phyloP scores from a whole-genome alignment of 2,329 filamentous ascomycete species.

The Parascedosporium putredinis region DNA sequence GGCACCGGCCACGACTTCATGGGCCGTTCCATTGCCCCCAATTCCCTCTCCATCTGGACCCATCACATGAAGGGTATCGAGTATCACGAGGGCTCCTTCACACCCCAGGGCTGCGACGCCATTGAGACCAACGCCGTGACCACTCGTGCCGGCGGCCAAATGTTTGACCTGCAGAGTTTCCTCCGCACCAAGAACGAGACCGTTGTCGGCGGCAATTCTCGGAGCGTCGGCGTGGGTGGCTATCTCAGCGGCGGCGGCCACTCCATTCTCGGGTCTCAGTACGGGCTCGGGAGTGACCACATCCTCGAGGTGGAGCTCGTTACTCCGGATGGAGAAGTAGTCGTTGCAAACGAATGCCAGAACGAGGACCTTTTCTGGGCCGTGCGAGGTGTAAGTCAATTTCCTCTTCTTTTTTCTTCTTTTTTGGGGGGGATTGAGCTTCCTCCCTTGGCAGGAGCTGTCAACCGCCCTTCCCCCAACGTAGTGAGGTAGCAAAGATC shows the following conservation, averaged over 20 bases:
- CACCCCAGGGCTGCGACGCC: slow-evolving; percentile 27
- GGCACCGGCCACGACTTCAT: slow-evolving; percentile 32
- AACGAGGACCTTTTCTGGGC: slow-evolving; percentile 56
- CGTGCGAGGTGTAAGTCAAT: slow-evolving; percentile 43
- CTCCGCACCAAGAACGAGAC: slow-evolving; percentile 33
- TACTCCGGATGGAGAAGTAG: slow-evolving; percentile 35
- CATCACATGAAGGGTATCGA: slow-evolving; percentile 32
- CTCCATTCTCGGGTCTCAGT: slow-evolving; percentile 37
- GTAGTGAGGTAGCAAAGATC: too few species aligned
- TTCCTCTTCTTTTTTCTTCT: too few species aligned
- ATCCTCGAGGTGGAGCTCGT: slow-evolving; percentile 49
- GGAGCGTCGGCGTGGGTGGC: slow-evolving; percentile 48
- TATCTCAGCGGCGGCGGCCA: slow-evolving; percentile 54
- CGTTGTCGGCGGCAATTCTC: slow-evolving; percentile 44
- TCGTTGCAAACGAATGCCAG: slow-evolving; percentile 40
- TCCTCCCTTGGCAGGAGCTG: not conserved
- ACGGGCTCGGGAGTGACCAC: slow-evolving; percentile 53
- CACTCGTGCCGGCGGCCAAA: slow-evolving; percentile 41
- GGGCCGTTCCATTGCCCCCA: slow-evolving; percentile 34
- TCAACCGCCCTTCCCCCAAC: not conserved
- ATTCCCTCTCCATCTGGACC: slow-evolving; percentile 43
- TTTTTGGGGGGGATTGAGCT: fast-evolving
- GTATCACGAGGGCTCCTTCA: slow-evolving; percentile 29
- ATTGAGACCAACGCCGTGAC: slow-evolving; percentile 41
- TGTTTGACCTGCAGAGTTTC: slow-evolving; percentile 34